phyloP scores from a whole-genome alignment of 352 stramenopile genomes.

The Plasmopara halstedii region DNA sequence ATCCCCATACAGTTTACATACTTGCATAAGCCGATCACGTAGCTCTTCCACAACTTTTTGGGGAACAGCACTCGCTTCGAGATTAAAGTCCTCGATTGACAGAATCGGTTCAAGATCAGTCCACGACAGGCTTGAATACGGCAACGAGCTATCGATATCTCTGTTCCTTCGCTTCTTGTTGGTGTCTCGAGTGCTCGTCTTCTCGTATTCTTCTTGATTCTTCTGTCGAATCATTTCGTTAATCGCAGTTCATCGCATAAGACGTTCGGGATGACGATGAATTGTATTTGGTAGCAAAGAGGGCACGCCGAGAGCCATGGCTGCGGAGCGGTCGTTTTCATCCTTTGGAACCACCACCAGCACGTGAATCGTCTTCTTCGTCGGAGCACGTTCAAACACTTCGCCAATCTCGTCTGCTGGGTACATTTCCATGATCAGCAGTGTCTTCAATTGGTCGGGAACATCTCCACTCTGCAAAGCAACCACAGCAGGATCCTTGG shows the following conservation, averaged over 20 bases:
- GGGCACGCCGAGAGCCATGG: conserved; percentile 1
- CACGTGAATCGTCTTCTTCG: not conserved
- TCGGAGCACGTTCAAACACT: no score
- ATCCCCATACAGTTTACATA: conserved; percentile 6
- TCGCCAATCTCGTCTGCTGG: no score
- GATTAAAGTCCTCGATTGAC: conserved; percentile 6
- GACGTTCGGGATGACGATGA: conserved; percentile 13
- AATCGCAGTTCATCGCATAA: conserved; percentile 14
- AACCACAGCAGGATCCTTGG: no score
- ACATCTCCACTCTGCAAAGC: no score
- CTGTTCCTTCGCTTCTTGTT: conserved; percentile 12
- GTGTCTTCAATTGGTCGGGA: no score
- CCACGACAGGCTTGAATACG: conserved; percentile 13
- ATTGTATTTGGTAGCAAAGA: conserved; percentile 6
- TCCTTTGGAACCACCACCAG: not conserved
- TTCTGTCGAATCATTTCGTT: conserved; percentile 16
- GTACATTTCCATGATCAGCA: no score
- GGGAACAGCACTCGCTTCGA: no score
- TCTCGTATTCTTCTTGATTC: conserved; percentile 10
- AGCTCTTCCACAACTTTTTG: not conserved
- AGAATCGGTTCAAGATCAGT: conserved; percentile 15
- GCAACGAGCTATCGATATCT: conserved; percentile 9
- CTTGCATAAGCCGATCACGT: conserved; percentile 8
- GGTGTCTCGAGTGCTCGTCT: conserved; percentile 11
- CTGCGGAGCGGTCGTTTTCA: conserved; percentile 2